Conservation (phyloP, 208 protist genomes). For the Vickermania ingenoplastis region DNA sequence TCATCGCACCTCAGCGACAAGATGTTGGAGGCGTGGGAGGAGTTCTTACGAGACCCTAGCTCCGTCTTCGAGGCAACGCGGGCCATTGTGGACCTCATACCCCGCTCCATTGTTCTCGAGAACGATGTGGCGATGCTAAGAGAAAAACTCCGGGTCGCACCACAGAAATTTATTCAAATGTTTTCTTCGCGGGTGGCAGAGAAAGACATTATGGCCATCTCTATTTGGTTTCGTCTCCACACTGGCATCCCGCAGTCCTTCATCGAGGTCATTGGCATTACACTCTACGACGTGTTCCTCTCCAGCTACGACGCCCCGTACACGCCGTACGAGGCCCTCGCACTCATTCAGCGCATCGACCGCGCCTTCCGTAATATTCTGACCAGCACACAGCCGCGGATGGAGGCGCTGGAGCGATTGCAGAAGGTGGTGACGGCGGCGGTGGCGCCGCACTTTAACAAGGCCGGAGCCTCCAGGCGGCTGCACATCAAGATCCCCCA, state of each 20-base stretch:
- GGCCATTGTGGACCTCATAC: slow-evolving; percentile 1
- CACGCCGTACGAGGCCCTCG: not conserved
- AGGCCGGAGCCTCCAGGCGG: not conserved
- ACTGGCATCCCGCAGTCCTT: not conserved
- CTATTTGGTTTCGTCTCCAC: slow-evolving; percentile 10
- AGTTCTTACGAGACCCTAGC: slow-evolving; percentile 6
- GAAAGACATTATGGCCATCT: slow-evolving; percentile 5
- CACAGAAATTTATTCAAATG: not conserved
- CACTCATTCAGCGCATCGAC: slow-evolving; percentile 4
- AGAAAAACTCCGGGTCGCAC: not conserved
- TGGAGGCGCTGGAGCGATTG: slow-evolving; percentile 1
- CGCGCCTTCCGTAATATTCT: slow-evolving; percentile 3
- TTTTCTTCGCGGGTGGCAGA: not conserved
- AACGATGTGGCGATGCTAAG: slow-evolving; percentile 4
- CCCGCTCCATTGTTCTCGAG: not conserved
- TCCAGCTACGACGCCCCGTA: not conserved
- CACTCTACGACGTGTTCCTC: slow-evolving; percentile 6
- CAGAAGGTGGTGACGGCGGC: not conserved
- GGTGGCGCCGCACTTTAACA: not conserved
- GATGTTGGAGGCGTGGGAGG: slow-evolving; percentile 8
- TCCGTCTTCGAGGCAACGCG: not conserved
- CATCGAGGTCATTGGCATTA: slow-evolving; percentile 3
- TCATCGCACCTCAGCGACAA: not conserved
- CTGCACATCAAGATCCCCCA: not conserved
- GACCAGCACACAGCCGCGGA: not conserved